These are phyloP conservation scores for Leccinum broughii DNA, from an alignment of 768 basidiomycete species.

Conservation along the genomic window DNA sequence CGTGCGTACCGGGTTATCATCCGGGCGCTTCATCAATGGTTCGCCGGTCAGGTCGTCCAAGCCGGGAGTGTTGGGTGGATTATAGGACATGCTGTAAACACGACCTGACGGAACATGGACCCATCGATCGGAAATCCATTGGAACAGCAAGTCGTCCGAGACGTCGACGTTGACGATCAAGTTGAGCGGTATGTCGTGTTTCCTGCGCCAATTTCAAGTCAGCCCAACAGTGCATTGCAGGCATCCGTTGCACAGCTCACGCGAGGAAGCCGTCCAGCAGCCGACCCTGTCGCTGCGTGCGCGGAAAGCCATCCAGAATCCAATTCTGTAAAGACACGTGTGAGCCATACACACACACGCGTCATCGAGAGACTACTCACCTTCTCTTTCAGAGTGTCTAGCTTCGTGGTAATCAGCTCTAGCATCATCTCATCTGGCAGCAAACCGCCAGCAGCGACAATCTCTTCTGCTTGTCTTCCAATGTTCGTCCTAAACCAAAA, in stretches of 20 bases:
- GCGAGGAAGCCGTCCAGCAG: constrained; percentile 72
- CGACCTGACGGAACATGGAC: constrained; percentile 84
- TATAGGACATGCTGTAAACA: constrained; percentile 85
- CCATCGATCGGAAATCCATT: constrained; percentile 84
- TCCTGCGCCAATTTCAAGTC: constrained; percentile 38
- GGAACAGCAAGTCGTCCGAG: constrained; percentile 76
- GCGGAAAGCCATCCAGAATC: constrained; percentile 91
- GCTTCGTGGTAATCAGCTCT: constrained; percentile 67
- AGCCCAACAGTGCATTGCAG: background rate
- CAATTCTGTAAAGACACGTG: constrained; percentile 56
- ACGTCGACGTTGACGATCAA: constrained; percentile 84
- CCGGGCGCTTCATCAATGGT: constrained; percentile 74
- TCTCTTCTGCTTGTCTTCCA: constrained; percentile 71
- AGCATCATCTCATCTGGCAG: constrained; percentile 79
- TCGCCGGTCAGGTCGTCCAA: constrained; percentile 86
- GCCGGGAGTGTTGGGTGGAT: constrained; percentile 75
- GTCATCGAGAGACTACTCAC: constrained; percentile 36
- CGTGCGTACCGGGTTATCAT: constrained; percentile 76
- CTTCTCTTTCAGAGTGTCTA: constrained; percentile 63
- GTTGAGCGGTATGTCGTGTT: constrained; percentile 63
- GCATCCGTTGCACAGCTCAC: constrained; percentile 38
- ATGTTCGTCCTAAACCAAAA: constrained; percentile 55
- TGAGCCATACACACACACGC: background rate
- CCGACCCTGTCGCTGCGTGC: constrained; percentile 78
- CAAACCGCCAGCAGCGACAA: constrained; percentile 75